Percentiles rank a stretch among this genome's conserved stretches.
These are phyloP conservation scores for Pichia norvegensis DNA, from an alignment of 1,139 yeast genomes.

Conservation along the genomic window DNA sequence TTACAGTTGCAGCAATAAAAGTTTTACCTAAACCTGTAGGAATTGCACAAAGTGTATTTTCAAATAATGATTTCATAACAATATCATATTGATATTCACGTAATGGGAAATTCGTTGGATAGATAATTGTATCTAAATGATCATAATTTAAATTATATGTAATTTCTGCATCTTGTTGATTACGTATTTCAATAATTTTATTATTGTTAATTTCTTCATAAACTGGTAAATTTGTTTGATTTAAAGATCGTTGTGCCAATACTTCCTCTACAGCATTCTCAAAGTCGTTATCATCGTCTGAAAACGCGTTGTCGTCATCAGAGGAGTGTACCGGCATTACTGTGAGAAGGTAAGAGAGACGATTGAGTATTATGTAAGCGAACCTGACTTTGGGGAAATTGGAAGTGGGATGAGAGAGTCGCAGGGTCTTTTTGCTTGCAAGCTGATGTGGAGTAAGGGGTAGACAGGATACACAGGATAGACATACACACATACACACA, in stretches of 20 bases:
- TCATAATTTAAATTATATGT: conserved; percentile 26
- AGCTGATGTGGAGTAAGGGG: not conserved
- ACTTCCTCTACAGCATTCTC: not conserved
- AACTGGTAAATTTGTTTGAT: not conserved
- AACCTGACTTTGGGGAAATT: no score
- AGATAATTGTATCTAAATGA: conserved; percentile 49
- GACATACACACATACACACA: not conserved
- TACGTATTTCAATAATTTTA: conserved; percentile 35
- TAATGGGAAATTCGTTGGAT: conserved; percentile 77
- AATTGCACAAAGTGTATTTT: conserved; percentile 77
- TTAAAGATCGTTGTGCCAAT: not conserved
- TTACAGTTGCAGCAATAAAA: conserved; percentile 88
- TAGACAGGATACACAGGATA: not conserved
- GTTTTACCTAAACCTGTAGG: conserved; percentile 99
- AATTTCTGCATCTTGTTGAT: conserved; percentile 27
- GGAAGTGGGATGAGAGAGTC: not conserved
- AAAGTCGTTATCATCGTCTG: not conserved
- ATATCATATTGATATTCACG: conserved; percentile 87
- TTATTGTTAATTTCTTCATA: conserved; percentile 28
- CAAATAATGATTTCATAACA: conserved; percentile 60
- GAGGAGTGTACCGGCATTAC: no score
- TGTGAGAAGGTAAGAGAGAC: no score
- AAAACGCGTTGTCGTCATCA: not conserved
- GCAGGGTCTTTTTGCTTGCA: not conserved
- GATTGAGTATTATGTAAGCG: no score